Percentiles rank a stretch among this genome's conserved stretches.
These are phyloP conservation scores for Entelexis paramagnoliae DNA, from an alignment of 1,139 yeast genomes.

Conservation along the genomic window DNA sequence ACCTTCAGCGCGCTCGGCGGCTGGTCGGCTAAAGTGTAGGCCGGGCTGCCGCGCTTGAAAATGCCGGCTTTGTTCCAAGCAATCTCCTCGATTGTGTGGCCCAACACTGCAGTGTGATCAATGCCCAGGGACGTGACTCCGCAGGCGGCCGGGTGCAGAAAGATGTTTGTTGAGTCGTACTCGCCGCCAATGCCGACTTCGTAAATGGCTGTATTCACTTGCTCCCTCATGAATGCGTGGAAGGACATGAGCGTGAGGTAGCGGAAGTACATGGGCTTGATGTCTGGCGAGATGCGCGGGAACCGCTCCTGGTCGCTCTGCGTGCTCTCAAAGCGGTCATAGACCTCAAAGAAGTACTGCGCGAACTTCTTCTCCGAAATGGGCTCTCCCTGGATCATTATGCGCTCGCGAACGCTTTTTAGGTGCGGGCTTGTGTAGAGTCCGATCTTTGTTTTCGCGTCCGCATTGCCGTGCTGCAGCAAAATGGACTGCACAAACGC, in stretches of 20 bases:
- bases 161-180: constrained; percentile 85
- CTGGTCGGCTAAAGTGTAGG: constrained; percentile 55
- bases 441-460: constrained; percentile 49
- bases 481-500: constrained; percentile 84
- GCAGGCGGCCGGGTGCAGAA: constrained; percentile 68
- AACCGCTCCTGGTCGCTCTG: constrained; percentile 46
- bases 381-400: constrained; percentile 79
- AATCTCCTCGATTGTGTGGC: constrained; percentile 76
- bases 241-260: constrained; percentile 80
- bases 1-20: constrained; percentile 39
- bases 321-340: constrained; percentile 66
- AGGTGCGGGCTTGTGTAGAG: constrained; percentile 92
- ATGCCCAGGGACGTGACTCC: constrained; percentile 84
- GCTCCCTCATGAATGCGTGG: constrained; percentile 79
- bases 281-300: constrained; percentile 62
- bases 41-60: constrained; percentile 57
- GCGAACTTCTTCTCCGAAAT: constrained; percentile 71
- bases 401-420: constrained; percentile 84
- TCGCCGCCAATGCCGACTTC: constrained; percentile 99
- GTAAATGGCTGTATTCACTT: constrained; percentile 83
- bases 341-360: constrained; percentile 82
- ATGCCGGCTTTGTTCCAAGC: constrained; percentile 97
- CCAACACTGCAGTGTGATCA: constrained; percentile 85
- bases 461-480: constrained; percentile 41
- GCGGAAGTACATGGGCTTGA: constrained; percentile 89